Evolutionary conservation across 2,329 filamentous ascomycete genomes (phyloP).

Genomic region (Exophiala viscosa): DNA sequence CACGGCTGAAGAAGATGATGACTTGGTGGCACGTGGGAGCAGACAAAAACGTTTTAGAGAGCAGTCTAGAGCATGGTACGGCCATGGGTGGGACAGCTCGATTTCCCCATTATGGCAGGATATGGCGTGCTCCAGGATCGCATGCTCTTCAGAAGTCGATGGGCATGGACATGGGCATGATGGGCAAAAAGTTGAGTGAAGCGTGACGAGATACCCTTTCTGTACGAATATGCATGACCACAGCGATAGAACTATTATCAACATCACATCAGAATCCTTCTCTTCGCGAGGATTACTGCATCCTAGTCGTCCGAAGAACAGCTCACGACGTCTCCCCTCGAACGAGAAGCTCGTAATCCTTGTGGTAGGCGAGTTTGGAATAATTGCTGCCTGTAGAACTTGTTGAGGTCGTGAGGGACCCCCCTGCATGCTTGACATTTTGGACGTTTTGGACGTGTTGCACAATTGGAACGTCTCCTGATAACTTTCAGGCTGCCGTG

Average conservation of each 20-base stretch:
- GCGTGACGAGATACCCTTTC: conserved; percentile 13
- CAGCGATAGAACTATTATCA: not conserved
- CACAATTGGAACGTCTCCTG: conserved; percentile 3
- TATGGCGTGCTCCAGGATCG: conserved; percentile 2
- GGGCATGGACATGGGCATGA: not conserved
- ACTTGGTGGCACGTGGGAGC: too few relatives aligned
- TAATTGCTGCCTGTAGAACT: not conserved
- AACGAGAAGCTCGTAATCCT: too few relatives aligned
- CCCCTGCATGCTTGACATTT: conserved; percentile 11
- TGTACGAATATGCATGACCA: not conserved
- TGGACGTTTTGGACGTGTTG: conserved; percentile 4
- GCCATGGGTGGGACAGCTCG: not conserved
- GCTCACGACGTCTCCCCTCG: too few relatives aligned
- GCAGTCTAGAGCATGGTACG: not conserved
- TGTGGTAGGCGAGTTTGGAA: not conserved
- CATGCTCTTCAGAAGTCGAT: not conserved
- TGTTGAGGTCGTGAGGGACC: not conserved
- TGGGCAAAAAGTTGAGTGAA: conserved; percentile 10
- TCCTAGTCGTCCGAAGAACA: too few relatives aligned
- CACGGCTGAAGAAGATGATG: conserved; percentile 9
- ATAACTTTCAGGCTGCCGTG: not conserved
- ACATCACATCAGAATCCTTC: too few relatives aligned
- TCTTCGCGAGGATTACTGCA: too few relatives aligned
- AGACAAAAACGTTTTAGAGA: too few relatives aligned
- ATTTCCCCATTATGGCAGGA: not conserved